A percentile compares a stretch with the other conserved stretches of the same genome.
Conservation (phyloP, 2,329 filamentous ascomycete species). For the Monosporascus sp. region DNA sequence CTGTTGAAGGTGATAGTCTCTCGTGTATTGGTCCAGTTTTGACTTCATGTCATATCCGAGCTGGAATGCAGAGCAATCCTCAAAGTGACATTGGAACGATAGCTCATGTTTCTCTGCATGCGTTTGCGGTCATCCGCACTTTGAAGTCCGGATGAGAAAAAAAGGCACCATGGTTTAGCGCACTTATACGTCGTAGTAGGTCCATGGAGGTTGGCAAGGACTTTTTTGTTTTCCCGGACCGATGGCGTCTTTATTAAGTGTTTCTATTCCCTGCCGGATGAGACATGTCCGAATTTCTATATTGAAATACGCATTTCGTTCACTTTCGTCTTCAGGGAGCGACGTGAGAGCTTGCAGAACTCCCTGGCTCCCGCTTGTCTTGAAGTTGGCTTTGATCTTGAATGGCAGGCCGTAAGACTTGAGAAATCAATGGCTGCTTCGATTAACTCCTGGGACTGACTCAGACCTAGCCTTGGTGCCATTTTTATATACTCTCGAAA, state of each 20-base stretch:
- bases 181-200: constrained; percentile 2
- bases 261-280: background rate
- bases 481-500: background rate
- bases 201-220: background rate
- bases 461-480: background rate
- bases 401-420: background rate
- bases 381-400: background rate
- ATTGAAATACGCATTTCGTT: background rate
- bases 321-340: background rate
- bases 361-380: background rate
- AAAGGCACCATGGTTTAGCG: constrained; percentile 4
- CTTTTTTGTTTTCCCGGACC: background rate
- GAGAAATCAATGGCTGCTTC: background rate
- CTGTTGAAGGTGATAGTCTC: background rate
- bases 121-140: background rate
- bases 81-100: background rate
- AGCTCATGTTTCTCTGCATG: background rate
- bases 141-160: constrained; percentile 1
- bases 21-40: background rate
- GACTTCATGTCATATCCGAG: background rate
- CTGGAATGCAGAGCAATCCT: background rate
- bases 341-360: background rate
- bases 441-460: background rate
- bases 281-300: background rate
- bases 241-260: background rate